Base-by-base conservation (phyloP, 306 rosid species). In the Pterocarpus santalinus region DNA sequence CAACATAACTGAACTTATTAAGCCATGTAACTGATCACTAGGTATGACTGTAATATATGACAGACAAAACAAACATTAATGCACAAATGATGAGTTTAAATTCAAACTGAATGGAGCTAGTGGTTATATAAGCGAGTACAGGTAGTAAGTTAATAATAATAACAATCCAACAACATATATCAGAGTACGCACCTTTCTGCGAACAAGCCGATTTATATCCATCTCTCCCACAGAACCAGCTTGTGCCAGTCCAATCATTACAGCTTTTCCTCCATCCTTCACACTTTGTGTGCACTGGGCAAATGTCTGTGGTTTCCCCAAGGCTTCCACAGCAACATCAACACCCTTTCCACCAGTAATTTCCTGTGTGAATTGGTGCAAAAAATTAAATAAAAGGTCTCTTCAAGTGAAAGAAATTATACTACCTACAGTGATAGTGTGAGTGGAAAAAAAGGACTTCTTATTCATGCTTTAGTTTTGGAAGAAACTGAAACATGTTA, bases 201-300 rank as follows among this genome's bases (percentile, higher is more conserved):
- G 97, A 82, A 95, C 97, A 66, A 95, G 98, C 60, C 90, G 94
- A 79, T 95, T 95, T 76, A 95, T 95, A 62, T 95, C 99, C 73
- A 95, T 80, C 89, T 93, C 86, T 83, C 99, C 99, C 22, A 93
- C 77, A 8, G 93, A 86, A 82, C 97, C 98, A 28, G 94, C 77
- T 86, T 80, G 75, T 9, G 96, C 88, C 53, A 95, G 90, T 80
- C 99, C 99, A 81, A 95, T 87, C 94, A 95, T 93, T 69, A 95
- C 98, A 8, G 98, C 99, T 87, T 89, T 95, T 73, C 99, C 99
- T 84, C 99, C 99, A 83, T 90, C 98, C 82, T 81, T 95, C 74
- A 95, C 98, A 80, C 99, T 90, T 57, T 84, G 89, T 12, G 85
- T 78, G 82, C 99, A 95, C 68, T 95, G 99, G 68, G 86, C 65